Base-by-base conservation (phyloP, 768 basidiomycete genomes). In the Leccinum sublutescens region DNA sequence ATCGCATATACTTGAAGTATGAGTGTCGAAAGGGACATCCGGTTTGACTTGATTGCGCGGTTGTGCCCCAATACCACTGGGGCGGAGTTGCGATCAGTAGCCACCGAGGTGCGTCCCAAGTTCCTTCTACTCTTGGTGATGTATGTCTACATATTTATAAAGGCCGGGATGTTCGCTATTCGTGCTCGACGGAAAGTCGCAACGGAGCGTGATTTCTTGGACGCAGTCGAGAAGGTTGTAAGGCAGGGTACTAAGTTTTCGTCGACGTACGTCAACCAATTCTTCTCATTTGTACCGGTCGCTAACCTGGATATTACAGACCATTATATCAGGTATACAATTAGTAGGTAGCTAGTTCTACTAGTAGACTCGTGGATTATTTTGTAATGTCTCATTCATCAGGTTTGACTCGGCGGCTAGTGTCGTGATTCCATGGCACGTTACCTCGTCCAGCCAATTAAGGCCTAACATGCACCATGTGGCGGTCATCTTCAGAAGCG, bases 111-210 rank as follows among this genome's bases (percentile, higher is more conserved):
- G 68, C 40, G 79, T 56, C 33, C 45, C 17, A 55, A 27, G 12
- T 52, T 59, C 25, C 40, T 49, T 19, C 47, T 50, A 49, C 10
- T 21, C 60, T 85, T 86, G 91, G 92, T 53, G 92, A 94, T 19
- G 93, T 95, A 90, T 95, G 91, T 76, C 88, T 89, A 23, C 5
- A 95, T 86, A 91, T 55, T 85, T 88, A 23, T 11, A n/a, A 62
- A 92, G 89, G 97, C 97, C 51, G 97, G 97, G n/a, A 98, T 99
- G 97, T 99, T 96, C 76, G 96, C 97, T 2, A 99, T 99, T 70
- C 90, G 97, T 59, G 91, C 93, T 49, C 82, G 97, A 66, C 82
- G 97, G 75, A 98, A 98, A 75, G 94, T 98, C 1, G 95, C 95
- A 1, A 94, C 94, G 5, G 97, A 99, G 72, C 88, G 93, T 56